A percentile compares a stretch with the other conserved stretches of the same genome.
These are phyloP conservation scores for Phialophora macrospora DNA, from an alignment of 2,329 filamentous ascomycete genomes.

Conservation along the genomic window DNA sequence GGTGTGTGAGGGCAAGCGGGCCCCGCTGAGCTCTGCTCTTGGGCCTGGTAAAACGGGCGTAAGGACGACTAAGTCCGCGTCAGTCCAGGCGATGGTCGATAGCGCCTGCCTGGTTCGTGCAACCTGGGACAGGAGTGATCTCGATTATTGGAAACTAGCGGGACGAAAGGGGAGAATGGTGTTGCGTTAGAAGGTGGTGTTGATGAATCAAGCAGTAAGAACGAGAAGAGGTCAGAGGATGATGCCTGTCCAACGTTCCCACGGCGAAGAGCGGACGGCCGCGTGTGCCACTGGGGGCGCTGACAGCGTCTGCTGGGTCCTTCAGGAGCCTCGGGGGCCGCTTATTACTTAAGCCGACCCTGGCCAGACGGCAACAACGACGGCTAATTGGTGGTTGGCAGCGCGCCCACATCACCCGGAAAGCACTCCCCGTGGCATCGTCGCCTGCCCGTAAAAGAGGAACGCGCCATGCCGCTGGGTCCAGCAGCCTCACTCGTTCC, in stretches of 20 bases:
- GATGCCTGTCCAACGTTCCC: conserved; percentile 10
- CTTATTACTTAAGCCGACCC: conserved; percentile 11
- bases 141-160: conserved; percentile 6
- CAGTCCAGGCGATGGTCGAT: neutral
- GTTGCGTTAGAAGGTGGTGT: neutral
- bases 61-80: neutral
- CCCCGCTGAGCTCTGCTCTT: neutral
- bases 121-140: conserved; percentile 10
- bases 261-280: conserved; percentile 20
- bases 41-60: neutral
- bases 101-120: conserved; percentile 1
- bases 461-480: neutral
- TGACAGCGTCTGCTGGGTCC: neutral
- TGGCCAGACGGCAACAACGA: neutral
- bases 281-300: conserved; percentile 1
- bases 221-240: conserved; percentile 12
- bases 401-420: neutral
- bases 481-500: conserved; percentile 7
- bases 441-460: conserved; percentile 2
- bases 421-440: neutral
- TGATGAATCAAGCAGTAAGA: conserved; percentile 17
- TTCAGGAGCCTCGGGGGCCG: neutral
- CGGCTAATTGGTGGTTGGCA: conserved; percentile 3
- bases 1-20: neutral
- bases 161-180: conserved; percentile 18